Conservation (phyloP, 2,329 filamentous ascomycete genomes). For the Arthroderma uncinatum region DNA sequence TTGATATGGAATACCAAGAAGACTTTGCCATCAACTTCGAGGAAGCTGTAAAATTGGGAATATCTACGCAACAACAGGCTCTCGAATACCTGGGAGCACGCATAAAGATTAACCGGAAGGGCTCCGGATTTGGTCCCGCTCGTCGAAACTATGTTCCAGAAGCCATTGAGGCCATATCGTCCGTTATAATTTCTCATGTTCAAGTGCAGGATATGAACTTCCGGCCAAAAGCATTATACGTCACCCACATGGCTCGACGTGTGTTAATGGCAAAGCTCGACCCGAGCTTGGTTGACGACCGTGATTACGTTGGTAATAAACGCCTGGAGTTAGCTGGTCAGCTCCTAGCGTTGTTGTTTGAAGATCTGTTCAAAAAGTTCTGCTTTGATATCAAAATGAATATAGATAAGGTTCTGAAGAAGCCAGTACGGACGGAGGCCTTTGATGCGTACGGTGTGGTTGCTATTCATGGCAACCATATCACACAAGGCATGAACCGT, state of each 20-base stretch:
- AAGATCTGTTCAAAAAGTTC: conserved; percentile 96
- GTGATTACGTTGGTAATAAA: conserved; percentile 98
- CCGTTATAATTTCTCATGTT: conserved; percentile 89
- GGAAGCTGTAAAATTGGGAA: conserved; percentile 68
- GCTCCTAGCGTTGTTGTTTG: conserved; percentile 83
- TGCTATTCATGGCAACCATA: conserved; percentile 70
- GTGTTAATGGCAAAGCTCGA: conserved; percentile 91
- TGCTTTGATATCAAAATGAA: conserved; percentile 78
- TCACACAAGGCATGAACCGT: conserved; percentile 86
- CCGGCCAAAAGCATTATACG: conserved; percentile 89
- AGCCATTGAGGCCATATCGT: conserved; percentile 81
- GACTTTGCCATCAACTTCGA: conserved; percentile 94
- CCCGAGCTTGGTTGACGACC: conserved; percentile 79
- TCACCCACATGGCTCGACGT: conserved; percentile 94
- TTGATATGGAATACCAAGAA: conserved; percentile 81
- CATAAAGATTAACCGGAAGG: conserved; percentile 72
- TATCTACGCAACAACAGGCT: conserved; percentile 90
- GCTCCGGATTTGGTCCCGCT: conserved; percentile 41
- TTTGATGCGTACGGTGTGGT: conserved; percentile 83
- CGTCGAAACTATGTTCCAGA: conserved; percentile 79
- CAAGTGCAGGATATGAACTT: conserved; percentile 87
- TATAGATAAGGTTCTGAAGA: conserved; percentile 92
- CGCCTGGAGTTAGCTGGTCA: conserved; percentile 89
- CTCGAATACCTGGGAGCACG: conserved; percentile 81
- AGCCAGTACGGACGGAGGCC: conserved; percentile 75